Evolutionary conservation across 495 filamentous ascomycete genomes (phyloP).

Genomic region (Parmelia sp.): DNA sequence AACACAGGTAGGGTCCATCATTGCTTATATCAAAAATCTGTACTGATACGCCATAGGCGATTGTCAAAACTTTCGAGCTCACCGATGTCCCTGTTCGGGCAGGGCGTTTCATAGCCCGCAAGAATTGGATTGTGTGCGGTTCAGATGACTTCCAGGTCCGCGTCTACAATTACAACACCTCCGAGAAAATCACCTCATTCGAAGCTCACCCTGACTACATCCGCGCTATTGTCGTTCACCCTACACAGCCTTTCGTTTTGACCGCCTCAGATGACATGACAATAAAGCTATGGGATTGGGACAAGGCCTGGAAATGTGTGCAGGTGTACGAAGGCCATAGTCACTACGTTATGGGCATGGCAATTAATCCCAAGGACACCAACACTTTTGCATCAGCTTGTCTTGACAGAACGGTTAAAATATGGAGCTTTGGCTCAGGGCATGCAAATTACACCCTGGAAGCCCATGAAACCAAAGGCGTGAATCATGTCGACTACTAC

Average conservation of each 20-base stretch:
- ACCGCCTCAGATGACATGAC: slow-evolving; percentile 99
- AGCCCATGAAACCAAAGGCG: slow-evolving; percentile 95
- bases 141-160: slow-evolving; percentile 97
- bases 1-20: slow-evolving; percentile 57
- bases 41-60: slow-evolving; percentile 46
- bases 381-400: slow-evolving; percentile 98
- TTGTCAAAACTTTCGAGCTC: slow-evolving; percentile 98
- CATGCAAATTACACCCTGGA: slow-evolving; percentile 94
- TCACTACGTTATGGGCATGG: slow-evolving; percentile 97
- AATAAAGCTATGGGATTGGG: slow-evolving; percentile 99
- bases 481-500: slow-evolving; percentile 97
- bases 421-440: slow-evolving; percentile 88
- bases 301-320: slow-evolving; percentile 95
- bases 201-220: slow-evolving; percentile 99
- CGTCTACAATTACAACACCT: slow-evolving; percentile 98
- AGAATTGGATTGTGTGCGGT: slow-evolving; percentile 99
- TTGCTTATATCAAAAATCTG: background rate
- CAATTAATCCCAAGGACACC: slow-evolving; percentile 99
- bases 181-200: slow-evolving; percentile 96
- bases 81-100: slow-evolving; percentile 98
- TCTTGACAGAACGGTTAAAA: slow-evolving; percentile 94
- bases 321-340: slow-evolving; percentile 97
- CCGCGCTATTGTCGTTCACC: slow-evolving; percentile 94
- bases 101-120: slow-evolving; percentile 91
- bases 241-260: slow-evolving; percentile 89